Percentiles rank a stretch among this genome's conserved stretches.
These are phyloP conservation scores for Thalassiosira exigua DNA, from an alignment of 352 stramenopile genomes.

Conservation along the genomic window DNA sequence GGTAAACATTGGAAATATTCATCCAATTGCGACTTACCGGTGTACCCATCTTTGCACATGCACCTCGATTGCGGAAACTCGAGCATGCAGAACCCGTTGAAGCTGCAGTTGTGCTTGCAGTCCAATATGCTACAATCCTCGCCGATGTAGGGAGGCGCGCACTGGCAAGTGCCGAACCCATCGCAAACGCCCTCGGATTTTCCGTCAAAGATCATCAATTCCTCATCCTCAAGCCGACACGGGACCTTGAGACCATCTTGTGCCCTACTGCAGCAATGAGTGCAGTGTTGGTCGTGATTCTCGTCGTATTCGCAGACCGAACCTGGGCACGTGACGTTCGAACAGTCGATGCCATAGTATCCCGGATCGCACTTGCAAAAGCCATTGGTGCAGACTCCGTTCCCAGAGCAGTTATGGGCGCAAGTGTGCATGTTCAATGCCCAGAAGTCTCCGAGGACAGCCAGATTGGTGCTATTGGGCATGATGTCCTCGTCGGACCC, in stretches of 20 bases:
- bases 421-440: conserved; percentile 90
- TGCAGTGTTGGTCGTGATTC: conserved; percentile 88
- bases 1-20: background rate
- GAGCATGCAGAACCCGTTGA: conserved; percentile 93
- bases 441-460: conserved; percentile 90
- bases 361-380: conserved; percentile 93
- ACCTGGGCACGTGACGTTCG: conserved; percentile 93
- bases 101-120: conserved; percentile 91
- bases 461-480: background rate
- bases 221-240: conserved; percentile 85
- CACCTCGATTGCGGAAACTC: conserved; percentile 95
- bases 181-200: conserved; percentile 95
- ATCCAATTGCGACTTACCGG: conserved; percentile 17
- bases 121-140: conserved; percentile 93
- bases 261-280: conserved; percentile 92
- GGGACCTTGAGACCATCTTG: conserved; percentile 90
- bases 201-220: conserved; percentile 74
- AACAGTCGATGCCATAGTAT: conserved; percentile 96
- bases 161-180: conserved; percentile 95
- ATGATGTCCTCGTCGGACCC: background rate
- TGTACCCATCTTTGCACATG: conserved; percentile 93
- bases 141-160: conserved; percentile 92
- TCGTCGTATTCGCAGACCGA: conserved; percentile 93
- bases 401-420: conserved; percentile 91
- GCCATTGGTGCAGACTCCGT: conserved; percentile 91